These are phyloP conservation scores for Podaxis rugospora DNA, from an alignment of 768 basidiomycete species.

Conservation along the genomic window DNA sequence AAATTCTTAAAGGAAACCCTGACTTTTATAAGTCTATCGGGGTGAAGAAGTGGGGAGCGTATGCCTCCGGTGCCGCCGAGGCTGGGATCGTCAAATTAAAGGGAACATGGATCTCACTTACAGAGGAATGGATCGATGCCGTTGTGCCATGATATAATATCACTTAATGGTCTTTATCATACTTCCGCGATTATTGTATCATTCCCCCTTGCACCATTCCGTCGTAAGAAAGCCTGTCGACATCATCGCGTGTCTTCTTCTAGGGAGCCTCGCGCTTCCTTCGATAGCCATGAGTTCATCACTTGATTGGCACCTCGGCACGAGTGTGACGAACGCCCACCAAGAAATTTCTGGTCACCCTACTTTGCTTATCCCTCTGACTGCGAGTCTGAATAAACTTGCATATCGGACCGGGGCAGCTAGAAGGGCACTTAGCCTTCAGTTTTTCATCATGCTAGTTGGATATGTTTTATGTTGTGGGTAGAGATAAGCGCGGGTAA, in stretches of 20 bases:
- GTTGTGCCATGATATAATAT: not conserved
- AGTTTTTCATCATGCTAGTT: not conserved
- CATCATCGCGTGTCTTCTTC: not conserved
- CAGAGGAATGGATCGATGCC: constrained; percentile 5
- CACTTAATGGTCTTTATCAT: not conserved
- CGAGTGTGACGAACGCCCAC: not conserved
- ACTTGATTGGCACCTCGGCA: not conserved
- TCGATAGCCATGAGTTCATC: not conserved
- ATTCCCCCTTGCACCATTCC: not conserved
- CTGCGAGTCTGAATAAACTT: not conserved
- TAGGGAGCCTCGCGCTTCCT: not conserved
- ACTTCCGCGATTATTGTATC: not conserved
- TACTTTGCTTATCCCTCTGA: not conserved
- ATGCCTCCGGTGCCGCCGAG: constrained; percentile 3
- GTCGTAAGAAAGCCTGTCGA: not conserved
- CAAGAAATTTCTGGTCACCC: not conserved
- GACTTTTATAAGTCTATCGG: constrained; percentile 11
- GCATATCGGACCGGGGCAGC: not conserved
- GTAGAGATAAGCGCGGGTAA: too few species aligned
- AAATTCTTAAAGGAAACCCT: constrained; percentile 6
- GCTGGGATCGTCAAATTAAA: constrained; percentile 8
- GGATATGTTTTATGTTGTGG: not conserved
- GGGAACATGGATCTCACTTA: constrained; percentile 9
- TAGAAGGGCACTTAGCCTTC: not conserved
- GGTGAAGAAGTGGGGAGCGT: constrained; percentile 10